These are phyloP conservation scores for Furculomyces boomerangus DNA, from an alignment of 371 early-diverging fungal species.

Conservation along the genomic window DNA sequence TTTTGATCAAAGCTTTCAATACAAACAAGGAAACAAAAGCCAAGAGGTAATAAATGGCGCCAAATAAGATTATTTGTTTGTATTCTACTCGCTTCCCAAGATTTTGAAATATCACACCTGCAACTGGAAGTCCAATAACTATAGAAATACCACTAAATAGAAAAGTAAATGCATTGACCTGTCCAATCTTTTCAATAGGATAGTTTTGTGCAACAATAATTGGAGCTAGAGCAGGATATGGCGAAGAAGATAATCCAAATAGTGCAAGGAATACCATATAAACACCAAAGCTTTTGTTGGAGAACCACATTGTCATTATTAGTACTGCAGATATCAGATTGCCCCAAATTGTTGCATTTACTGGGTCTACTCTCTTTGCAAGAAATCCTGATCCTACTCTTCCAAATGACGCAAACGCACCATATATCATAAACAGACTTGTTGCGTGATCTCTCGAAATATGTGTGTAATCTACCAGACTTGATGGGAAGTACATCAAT, in stretches of 20 bases:
- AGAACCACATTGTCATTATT: slow-evolving; percentile 3
- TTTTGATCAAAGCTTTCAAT: too few species aligned
- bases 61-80: too few species aligned
- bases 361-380: too few species aligned
- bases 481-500: too few species aligned
- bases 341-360: slow-evolving; percentile 28
- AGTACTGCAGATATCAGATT: slow-evolving; percentile 5
- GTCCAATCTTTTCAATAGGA: slow-evolving; percentile 7
- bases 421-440: too few species aligned
- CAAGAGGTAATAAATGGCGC: too few species aligned
- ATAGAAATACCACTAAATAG: slow-evolving; percentile 8
- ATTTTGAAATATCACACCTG: slow-evolving; percentile 12
- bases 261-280: not conserved
- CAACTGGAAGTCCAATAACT: slow-evolving; percentile 13
- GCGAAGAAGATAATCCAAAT: slow-evolving; percentile 19
- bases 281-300: not conserved
- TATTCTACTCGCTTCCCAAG: too few species aligned
- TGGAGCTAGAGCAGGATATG: slow-evolving; percentile 26
- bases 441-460: too few species aligned
- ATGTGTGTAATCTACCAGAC: too few species aligned
- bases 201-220: slow-evolving; percentile 19
- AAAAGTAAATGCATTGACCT: slow-evolving; percentile 12
- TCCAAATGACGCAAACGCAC: too few species aligned
- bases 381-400: too few species aligned
- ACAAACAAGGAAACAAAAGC: too few species aligned